Evolutionary conservation across 2,329 filamentous ascomycete genomes (phyloP).

Genomic region (Pseudogymnoascus sp.): DNA sequence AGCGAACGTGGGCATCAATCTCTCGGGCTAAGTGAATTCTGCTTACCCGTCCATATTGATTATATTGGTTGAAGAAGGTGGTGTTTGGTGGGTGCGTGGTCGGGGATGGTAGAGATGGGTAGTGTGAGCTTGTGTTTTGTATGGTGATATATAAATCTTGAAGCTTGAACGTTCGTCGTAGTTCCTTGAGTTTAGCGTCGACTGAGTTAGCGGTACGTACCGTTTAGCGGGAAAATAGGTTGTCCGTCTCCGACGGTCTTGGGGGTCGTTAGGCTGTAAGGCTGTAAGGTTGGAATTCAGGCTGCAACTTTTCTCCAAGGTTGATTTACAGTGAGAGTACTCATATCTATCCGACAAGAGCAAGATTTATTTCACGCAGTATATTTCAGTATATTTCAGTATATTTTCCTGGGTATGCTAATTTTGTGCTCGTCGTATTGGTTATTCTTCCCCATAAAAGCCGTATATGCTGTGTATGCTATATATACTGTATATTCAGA

Average conservation of each 20-base stretch:
- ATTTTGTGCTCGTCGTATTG: background rate
- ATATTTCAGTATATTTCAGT: too few relatives aligned
- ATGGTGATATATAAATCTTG: background rate
- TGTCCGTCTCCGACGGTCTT: background rate
- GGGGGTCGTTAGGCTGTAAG: background rate
- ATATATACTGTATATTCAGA: background rate
- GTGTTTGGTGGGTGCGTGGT: background rate
- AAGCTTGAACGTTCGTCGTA: slow-evolving; percentile 11
- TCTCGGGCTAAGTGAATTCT: background rate
- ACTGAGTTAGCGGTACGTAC: slow-evolving; percentile 2
- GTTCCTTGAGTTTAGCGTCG: background rate
- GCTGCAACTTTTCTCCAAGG: background rate
- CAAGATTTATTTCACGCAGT: too few relatives aligned
- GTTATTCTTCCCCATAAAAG: background rate
- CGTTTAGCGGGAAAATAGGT: background rate
- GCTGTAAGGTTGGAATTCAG: background rate
- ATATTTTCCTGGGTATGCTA: background rate
- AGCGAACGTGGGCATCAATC: background rate
- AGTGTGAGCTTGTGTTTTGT: slow-evolving; percentile 3
- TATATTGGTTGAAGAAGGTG: background rate
- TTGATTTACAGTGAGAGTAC: too few relatives aligned
- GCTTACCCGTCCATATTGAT: slow-evolving; percentile 38
- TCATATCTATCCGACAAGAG: background rate
- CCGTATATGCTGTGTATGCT: background rate
- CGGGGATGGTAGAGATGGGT: background rate